phyloP scores from a whole-genome alignment of 2,329 filamentous ascomycete genomes.

The Phyllosticta ampelicida region DNA sequence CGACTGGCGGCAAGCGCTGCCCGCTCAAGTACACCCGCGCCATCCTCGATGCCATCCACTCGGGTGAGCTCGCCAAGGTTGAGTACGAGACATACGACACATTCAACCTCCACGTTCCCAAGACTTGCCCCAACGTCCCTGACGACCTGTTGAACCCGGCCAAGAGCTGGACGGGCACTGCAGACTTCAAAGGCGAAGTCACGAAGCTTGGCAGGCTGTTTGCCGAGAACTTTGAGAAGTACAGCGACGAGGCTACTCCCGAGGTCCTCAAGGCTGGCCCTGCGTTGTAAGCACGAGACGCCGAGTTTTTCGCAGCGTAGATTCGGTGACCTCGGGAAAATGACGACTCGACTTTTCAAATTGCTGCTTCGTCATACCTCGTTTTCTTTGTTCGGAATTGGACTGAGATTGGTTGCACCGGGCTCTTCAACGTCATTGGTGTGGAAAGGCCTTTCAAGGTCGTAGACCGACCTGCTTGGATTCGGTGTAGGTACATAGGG shows the following conservation, averaged over 20 bases:
- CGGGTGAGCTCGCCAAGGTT: constrained; percentile 81
- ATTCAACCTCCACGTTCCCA: constrained; percentile 97
- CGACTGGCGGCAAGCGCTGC: constrained; percentile 91
- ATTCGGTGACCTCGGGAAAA: neutral
- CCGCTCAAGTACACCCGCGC: constrained; percentile 97
- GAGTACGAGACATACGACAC: constrained; percentile 93
- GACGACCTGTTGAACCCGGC: constrained; percentile 88
- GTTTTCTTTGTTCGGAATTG: neutral
- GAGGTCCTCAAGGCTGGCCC: constrained; percentile 39
- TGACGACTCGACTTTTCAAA: neutral
- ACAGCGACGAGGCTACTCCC: constrained; percentile 59
- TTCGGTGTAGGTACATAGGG: neutral
- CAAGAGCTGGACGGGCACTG: constrained; percentile 77
- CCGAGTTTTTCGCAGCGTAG: neutral
- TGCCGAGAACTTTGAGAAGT: constrained; percentile 97
- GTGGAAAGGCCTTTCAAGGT: neutral
- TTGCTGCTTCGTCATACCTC: neutral
- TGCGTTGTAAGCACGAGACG: constrained; percentile 9
- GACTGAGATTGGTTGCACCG: neutral
- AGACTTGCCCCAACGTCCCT: constrained; percentile 77
- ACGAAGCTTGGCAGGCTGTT: constrained; percentile 84
- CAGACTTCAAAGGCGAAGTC: constrained; percentile 79
- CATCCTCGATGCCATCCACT: constrained; percentile 97
- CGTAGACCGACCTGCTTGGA: neutral
- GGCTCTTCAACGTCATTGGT: neutral